phyloP scores from a whole-genome alignment of 2,329 filamentous ascomycete species.

The Calonectria leucothoes region DNA sequence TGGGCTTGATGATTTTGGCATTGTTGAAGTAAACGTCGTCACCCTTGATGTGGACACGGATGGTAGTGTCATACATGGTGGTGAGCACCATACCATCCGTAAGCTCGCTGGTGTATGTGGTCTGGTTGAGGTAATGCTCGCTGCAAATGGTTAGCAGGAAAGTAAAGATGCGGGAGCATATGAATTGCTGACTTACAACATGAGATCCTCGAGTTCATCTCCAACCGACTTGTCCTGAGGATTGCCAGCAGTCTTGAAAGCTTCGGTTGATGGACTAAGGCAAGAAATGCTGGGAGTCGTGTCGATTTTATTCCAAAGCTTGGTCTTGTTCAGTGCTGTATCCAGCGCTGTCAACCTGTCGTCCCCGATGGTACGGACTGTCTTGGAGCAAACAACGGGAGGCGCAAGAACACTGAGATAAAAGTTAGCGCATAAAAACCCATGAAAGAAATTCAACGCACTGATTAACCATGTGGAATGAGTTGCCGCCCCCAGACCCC shows the following conservation, averaged over 20 bases:
- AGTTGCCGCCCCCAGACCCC: conserved; percentile 29
- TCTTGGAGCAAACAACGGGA: conserved; percentile 29
- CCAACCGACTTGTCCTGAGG: conserved; percentile 23
- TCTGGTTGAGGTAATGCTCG: conserved; percentile 31
- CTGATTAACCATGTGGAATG: conserved; percentile 34
- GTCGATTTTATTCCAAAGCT: conserved; percentile 31
- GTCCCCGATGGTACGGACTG: conserved; percentile 9
- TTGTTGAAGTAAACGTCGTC: conserved; percentile 38
- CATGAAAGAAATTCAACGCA: neutral
- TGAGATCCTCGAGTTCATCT: conserved; percentile 4
- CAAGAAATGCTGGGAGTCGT: conserved; percentile 31
- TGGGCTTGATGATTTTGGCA: conserved; percentile 35
- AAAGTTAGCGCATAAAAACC: neutral
- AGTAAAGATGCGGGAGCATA: no score
- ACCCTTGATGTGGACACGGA: conserved; percentile 23
- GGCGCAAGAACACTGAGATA: conserved; percentile 28
- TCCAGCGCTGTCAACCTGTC: conserved; percentile 24
- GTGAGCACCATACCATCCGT: conserved; percentile 27
- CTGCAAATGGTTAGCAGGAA: conserved; percentile 1
- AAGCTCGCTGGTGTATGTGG: conserved; percentile 33
- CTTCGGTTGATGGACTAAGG: conserved; percentile 32
- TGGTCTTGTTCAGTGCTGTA: conserved; percentile 22
- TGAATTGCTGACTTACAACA: conserved; percentile 20
- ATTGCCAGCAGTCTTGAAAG: conserved; percentile 30
- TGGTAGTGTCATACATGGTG: conserved; percentile 29